Percentiles rank a stretch among this genome's conserved stretches.
phyloP scores from a whole-genome alignment of 1,139 yeast genomes.

The Geotrichum cucujoidarum region DNA sequence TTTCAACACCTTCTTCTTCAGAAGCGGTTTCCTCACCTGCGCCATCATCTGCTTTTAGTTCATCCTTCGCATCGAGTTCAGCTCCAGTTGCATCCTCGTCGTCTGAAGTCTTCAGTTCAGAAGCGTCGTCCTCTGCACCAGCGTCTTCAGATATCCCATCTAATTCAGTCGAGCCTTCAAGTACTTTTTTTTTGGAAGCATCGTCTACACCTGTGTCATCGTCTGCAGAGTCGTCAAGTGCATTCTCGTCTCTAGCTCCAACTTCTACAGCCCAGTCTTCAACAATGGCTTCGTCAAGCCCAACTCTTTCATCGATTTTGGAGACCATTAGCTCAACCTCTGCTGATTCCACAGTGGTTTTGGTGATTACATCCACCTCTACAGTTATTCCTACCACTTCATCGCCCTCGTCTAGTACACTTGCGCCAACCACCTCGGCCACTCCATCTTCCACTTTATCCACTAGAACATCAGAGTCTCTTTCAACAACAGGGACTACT shows the following conservation, averaged over 20 bases:
- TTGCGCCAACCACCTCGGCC: background rate
- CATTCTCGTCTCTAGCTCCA: background rate
- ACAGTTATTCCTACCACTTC: conserved; percentile 12
- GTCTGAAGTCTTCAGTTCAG: background rate
- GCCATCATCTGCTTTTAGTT: background rate
- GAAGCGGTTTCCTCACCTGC: background rate
- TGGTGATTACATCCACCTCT: conserved; percentile 19
- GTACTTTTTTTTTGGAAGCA: background rate
- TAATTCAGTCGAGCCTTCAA: background rate
- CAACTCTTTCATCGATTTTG: background rate
- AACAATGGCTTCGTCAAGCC: background rate
- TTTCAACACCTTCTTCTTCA: background rate
- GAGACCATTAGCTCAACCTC: conserved; percentile 1
- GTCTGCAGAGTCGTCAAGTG: background rate
- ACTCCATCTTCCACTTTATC: background rate
- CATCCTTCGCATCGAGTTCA: background rate
- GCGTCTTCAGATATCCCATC: background rate
- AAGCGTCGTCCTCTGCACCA: background rate
- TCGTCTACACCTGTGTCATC: background rate
- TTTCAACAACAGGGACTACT: conserved; percentile 1
- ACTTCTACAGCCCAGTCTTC: too few relatives aligned
- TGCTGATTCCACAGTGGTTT: conserved; percentile 19
- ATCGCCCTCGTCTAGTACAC: background rate
- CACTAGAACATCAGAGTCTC: conserved; percentile 1
- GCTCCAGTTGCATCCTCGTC: background rate